Conservation (phyloP, 2,329 filamentous ascomycete genomes). For the Tolypocladium pustulatum region DNA sequence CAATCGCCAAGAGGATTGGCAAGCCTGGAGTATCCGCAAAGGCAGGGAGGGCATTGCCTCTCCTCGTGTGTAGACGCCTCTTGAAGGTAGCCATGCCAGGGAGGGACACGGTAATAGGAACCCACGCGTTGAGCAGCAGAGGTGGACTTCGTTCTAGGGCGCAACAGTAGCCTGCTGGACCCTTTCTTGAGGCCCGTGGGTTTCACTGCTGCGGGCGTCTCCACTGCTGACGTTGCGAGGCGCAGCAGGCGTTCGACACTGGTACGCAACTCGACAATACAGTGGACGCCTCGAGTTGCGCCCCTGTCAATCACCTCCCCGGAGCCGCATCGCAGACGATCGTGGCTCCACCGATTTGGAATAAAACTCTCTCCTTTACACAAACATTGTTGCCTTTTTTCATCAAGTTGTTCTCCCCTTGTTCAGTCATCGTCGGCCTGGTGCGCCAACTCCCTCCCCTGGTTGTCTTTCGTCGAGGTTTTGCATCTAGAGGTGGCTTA, state of each 20-base stretch:
- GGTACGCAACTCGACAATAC: neutral
- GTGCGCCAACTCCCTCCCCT: no score
- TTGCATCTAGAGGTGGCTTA: neutral
- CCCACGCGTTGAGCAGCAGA: no score
- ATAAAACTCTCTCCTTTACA: neutral
- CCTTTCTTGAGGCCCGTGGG: neutral
- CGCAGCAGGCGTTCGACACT: neutral
- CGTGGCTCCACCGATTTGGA: neutral
- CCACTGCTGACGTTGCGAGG: neutral
- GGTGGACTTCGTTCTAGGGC: neutral
- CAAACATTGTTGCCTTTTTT: neutral
- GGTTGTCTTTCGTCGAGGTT: neutral
- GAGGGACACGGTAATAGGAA: no score
- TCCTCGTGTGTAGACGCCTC: no score
- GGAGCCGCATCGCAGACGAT: neutral
- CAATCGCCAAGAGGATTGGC: neutral
- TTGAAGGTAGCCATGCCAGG: no score
- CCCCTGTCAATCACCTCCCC: neutral
- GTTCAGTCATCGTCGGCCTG: no score
- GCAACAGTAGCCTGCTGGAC: neutral
- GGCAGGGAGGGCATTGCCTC: neutral
- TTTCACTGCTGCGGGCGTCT: neutral
- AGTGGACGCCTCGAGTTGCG: neutral
- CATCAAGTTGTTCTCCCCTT: neutral
- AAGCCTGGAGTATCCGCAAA: neutral